A percentile compares a stretch with the other conserved stretches of the same genome.
These are phyloP conservation scores for Paecilomyces fulvus DNA, from an alignment of 2,329 filamentous ascomycete species.

Conservation along the genomic window DNA sequence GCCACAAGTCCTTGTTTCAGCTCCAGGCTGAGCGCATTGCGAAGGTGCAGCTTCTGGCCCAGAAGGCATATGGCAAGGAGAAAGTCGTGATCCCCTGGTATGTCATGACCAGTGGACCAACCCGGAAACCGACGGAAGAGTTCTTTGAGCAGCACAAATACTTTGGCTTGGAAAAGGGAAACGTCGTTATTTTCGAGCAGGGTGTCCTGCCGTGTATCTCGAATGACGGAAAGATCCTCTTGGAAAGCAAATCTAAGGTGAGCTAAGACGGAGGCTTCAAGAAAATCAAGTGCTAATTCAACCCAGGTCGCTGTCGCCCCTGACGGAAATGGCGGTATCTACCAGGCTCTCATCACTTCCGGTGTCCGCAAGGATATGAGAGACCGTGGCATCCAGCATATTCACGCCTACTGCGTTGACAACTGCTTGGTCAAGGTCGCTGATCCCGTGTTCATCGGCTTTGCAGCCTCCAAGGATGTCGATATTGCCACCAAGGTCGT, in stretches of 20 bases:
- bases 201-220: slow-evolving; percentile 94
- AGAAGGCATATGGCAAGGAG: slow-evolving; percentile 55
- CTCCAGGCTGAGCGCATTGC: slow-evolving; percentile 91
- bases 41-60: slow-evolving; percentile 74
- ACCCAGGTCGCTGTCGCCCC: slow-evolving; percentile 75
- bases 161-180: slow-evolving; percentile 78
- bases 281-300: neutral
- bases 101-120: slow-evolving; percentile 98
- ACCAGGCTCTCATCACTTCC: slow-evolving; percentile 76
- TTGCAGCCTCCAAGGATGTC: slow-evolving; percentile 76
- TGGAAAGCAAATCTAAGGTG: slow-evolving; percentile 80
- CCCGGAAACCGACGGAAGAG: slow-evolving; percentile 78
- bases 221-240: slow-evolving; percentile 92
- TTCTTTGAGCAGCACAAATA: slow-evolving; percentile 87
- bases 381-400: slow-evolving; percentile 81
- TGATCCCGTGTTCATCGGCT: slow-evolving; percentile 91
- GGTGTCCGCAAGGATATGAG: slow-evolving; percentile 81
- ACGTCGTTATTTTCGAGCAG: slow-evolving; percentile 92
- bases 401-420: slow-evolving; percentile 97
- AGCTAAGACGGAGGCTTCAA: slow-evolving; percentile 5
- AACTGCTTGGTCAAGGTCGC: slow-evolving; percentile 99
- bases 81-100: slow-evolving; percentile 83
- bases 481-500: slow-evolving; percentile 99
- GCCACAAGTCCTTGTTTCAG: slow-evolving; percentile 91
- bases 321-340: slow-evolving; percentile 94